Evolutionary conservation across 2,329 filamentous ascomycete genomes (phyloP), one percentile per base, ranked within the genome.

Genomic region (Metarhizium rileyi): DNA sequence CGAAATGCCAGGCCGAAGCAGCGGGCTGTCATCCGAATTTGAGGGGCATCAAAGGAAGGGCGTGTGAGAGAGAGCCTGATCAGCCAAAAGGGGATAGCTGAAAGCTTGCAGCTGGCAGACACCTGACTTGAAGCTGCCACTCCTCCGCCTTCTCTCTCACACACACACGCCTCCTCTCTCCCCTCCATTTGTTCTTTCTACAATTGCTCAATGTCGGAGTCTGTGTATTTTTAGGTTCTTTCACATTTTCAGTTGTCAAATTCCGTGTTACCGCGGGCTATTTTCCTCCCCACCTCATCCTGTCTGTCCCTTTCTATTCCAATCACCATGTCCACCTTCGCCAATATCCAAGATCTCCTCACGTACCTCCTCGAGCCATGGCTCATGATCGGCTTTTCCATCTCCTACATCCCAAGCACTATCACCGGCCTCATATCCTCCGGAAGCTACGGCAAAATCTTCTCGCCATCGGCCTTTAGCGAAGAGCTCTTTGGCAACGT

Each of bases 401-500:
- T 71, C 25, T 64, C 63, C 52, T 77, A 72, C 62, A 66, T 84
- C 16, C 77, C 79, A 1, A 50, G 56, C 23, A 80, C 81, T 1
- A 59, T 83, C 45, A 30, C 66, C 33, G 53, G 61, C 12, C 67
- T 81, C 30, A 14, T 76, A 43, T 55, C 56, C 27, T 54, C 59
- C 8, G 53, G 59, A 43, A 57, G 71, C 44, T 62, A 65, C 49
- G 30, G 52, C 49, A 61, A 67, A 5, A 64, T 79, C 18, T 46
- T 75, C 42, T 72, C 69, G 18, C 68, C 64, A 1, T 59, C 64
- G 2, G 60, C 59, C 22, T 66, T 81, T 48, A 68, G 64, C 38
- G 63, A 69, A 2, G 70, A 65, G 53, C 83, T 81, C 76, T 86
- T 86, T 64, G 72, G 72, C 47, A 64, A 66, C 38, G 84, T 86